Conservation (phyloP, 2,329 filamentous ascomycete species). For the Sclerotinia borealis region DNA sequence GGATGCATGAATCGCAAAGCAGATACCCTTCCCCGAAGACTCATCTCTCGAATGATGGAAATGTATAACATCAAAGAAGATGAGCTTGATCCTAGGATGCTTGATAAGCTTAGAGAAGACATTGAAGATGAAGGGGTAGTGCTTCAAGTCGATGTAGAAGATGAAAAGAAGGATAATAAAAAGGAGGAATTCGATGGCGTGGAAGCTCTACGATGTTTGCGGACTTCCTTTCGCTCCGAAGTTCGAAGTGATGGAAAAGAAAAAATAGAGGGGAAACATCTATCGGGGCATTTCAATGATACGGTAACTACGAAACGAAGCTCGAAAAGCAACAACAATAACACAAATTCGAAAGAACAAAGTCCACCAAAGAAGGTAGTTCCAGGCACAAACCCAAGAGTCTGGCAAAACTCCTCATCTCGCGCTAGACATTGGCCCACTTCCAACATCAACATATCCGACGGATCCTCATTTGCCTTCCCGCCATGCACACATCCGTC, state of each 20-base stretch:
- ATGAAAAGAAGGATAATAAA: not conserved
- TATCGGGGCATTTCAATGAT: not conserved
- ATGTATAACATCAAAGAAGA: constrained; percentile 22
- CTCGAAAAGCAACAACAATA: not conserved
- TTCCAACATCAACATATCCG: not conserved
- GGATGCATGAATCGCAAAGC: constrained; percentile 24
- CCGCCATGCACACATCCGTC: not conserved
- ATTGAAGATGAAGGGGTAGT: constrained; percentile 16
- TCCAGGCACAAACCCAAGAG: not conserved
- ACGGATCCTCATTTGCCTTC: not conserved
- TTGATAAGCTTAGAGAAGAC: constrained; percentile 14
- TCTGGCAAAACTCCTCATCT: constrained; percentile 2
- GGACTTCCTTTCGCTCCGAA: not conserved
- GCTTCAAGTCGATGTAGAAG: not conserved
- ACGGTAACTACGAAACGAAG: not conserved
- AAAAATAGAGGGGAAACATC: not conserved
- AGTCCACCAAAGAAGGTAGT: not conserved
- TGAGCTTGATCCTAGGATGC: constrained; percentile 19
- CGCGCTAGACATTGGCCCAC: not conserved
- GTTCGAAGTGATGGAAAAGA: not conserved
- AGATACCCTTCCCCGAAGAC: constrained; percentile 19
- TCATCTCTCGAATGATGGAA: constrained; percentile 23
- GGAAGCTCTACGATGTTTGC: not conserved
- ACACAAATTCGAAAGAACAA: not conserved
- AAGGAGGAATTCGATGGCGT: not conserved